Base-by-base conservation (phyloP, 1,284 basidiomycete species). In the Earliella scabrosa region DNA sequence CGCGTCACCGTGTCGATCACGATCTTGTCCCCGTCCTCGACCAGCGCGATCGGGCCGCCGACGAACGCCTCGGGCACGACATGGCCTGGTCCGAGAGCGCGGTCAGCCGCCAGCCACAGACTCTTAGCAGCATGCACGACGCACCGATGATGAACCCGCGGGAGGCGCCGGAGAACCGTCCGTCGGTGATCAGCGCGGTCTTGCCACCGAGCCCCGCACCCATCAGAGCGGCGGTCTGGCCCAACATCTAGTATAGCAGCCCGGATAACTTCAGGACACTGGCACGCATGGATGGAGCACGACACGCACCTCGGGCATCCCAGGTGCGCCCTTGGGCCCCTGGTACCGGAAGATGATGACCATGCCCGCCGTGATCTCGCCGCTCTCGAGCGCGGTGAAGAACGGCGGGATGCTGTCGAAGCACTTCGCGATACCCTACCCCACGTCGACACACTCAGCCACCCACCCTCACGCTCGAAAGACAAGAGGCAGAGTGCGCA, bases 111-210 rank as follows among this genome's bases (percentile, higher is more conserved):
- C 23, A 3, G 6, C 21, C 13, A 20, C 4, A 4, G 8, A 26
- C 21, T n/a, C 36, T 20, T 7, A 4, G 18, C 6, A 20, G 16
- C 36, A 18, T 1, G 7, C 36, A 1, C 21, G 9, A 65, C 70
- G 63, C 54, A 85, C 87, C 89, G 57, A 84, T 85, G 68, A 84
- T 85, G 67, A 85, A 84, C 14, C 82, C 83, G 54, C 80, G 76
- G 4, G 81, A 82, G 2, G 82, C 92, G 51, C 96, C 97, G 27
- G 92, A 95, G 82, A 99, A 99, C 39, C 97, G 86, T 43, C 97
- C 97, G 72, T 99, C 97, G 0, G 97, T 99, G 65, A 99, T 87
- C 61, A 97, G 85, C 1, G 96, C 96, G 3, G 95, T 96, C 50
- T 92, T 90, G 58, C 89, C 85, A 36, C 93, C 90, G 18, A 98